Evolutionary conservation across 345 rosid species (phyloP), one percentile per base, ranked within the genome.

Genomic region (Cardamine chenopodiifolia): DNA sequence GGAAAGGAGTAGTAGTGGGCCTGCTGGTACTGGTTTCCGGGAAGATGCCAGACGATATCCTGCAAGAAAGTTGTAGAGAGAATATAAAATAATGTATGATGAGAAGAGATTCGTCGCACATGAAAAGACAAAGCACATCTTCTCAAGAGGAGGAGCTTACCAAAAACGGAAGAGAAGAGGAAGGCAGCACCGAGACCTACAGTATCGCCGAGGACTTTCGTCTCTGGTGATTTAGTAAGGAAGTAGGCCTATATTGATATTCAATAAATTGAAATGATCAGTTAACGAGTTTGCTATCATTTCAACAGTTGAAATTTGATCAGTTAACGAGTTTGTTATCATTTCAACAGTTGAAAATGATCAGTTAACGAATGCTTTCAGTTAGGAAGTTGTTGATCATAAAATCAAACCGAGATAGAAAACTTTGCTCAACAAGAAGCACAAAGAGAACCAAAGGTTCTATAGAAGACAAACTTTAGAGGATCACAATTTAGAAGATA

Each of bases 141-240:
- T 52, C 22, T 3, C 18, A 45, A 55, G 65, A 72, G 48, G 66
- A 72, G 56, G 17, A 55, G 37, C 83, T 59, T 78, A 90, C 97
- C 97, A 32, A 87, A 93, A 44, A 89, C 88, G 3, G 80, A 83
- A 57, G 93, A 74, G 79, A 93, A 93, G 35, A 90, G 89, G 71
- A 89, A 82, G 52, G 96, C 86, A 13, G 93, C 78, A 14, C 97
- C 97, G 59, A 93, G 90, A 34, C 92, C 97, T 58, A 93, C 77
- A 67, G 93, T 87, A 32, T 90, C 89, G 22, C 92, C 98, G 1
- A 80, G 70, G 48, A 88, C 88, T 85, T 77, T 84, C 4, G 89
- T 89, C 69, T 90, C 89, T 29, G 89, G 85, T 62, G 85, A 72
- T 81, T 86, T 88, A 78, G 92, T 85, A 56, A 90, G 89, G 72